phyloP scores from a whole-genome alignment of 352 stramenopile species.

The Peronospora farinosa region DNA sequence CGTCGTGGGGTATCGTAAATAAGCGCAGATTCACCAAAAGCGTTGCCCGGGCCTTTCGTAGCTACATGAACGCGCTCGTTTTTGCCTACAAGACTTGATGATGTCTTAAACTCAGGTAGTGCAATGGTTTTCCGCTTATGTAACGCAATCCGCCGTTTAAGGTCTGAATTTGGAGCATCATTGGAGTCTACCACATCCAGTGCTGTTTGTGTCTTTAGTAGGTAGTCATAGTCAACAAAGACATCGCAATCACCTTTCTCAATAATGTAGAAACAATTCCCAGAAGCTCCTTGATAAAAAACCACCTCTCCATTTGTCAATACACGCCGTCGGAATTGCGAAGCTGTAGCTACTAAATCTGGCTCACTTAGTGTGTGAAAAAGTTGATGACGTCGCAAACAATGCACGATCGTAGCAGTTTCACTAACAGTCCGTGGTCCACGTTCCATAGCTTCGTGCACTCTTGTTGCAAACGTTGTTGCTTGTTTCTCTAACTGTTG shows the following conservation, averaged over 20 bases:
- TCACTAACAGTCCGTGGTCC: constrained; percentile 32
- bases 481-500: constrained; percentile 32
- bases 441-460: constrained; percentile 29
- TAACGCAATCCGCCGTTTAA: constrained; percentile 23
- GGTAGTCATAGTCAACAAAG: constrained; percentile 76
- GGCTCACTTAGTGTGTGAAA: constrained; percentile 76
- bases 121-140: constrained; percentile 64
- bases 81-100: constrained; percentile 47
- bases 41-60: constrained; percentile 69
- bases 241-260: constrained; percentile 74
- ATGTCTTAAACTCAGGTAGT: constrained; percentile 62
- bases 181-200: constrained; percentile 16
- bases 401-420: constrained; percentile 49
- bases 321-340: constrained; percentile 50
- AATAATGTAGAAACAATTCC: constrained; percentile 82
- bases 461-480: constrained; percentile 22
- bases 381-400: constrained; percentile 66
- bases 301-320: constrained; percentile 62
- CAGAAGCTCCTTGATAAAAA: constrained; percentile 74
- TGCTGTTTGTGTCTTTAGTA: constrained; percentile 36
- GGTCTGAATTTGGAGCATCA: constrained; percentile 12
- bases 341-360: constrained; percentile 49
- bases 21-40: constrained; percentile 77
- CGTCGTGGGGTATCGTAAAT: constrained; percentile 82
- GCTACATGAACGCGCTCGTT: constrained; percentile 71